A percentile compares a stretch with the other conserved stretches of the same genome.
phyloP scores from a whole-genome alignment of 176 grass and related monocot species.

The Bolboschoenus planiculmis region DNA sequence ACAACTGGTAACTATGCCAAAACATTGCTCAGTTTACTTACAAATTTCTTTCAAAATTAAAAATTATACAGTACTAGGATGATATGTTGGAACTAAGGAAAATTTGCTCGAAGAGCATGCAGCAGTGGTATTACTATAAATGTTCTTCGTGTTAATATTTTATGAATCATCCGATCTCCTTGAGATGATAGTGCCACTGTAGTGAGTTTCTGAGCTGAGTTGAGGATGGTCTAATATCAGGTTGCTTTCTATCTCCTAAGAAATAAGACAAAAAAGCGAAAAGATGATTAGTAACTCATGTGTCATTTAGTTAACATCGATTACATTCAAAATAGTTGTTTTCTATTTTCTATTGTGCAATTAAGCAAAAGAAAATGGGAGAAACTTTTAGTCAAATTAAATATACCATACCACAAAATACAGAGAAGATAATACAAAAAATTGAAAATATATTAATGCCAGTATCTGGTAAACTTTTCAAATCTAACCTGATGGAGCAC shows the following conservation, averaged over 20 bases:
- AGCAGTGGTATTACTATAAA: neutral
- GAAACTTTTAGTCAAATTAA: neutral
- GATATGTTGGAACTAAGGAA: neutral
- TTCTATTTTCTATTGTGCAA: neutral
- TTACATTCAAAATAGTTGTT: neutral
- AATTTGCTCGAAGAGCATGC: neutral
- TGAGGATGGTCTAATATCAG: neutral
- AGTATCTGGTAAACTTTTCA: neutral
- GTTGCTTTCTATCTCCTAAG: neutral
- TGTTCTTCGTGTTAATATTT: neutral
- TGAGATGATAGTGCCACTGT: neutral
- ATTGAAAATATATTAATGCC: neutral
- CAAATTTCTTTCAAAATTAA: neutral
- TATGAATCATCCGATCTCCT: neutral
- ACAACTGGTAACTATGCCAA: neutral
- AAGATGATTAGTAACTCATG: neutral
- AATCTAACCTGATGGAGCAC: slow-evolving; percentile 23
- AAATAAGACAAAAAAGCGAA: neutral
- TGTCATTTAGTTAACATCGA: neutral
- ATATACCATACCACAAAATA: neutral
- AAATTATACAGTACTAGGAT: neutral
- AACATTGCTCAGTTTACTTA: neutral
- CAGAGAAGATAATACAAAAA: neutral
- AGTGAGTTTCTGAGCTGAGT: neutral
- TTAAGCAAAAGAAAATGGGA: neutral